These are phyloP conservation scores for Puccinia hordei DNA, from an alignment of 1,284 basidiomycete genomes.

Conservation along the genomic window DNA sequence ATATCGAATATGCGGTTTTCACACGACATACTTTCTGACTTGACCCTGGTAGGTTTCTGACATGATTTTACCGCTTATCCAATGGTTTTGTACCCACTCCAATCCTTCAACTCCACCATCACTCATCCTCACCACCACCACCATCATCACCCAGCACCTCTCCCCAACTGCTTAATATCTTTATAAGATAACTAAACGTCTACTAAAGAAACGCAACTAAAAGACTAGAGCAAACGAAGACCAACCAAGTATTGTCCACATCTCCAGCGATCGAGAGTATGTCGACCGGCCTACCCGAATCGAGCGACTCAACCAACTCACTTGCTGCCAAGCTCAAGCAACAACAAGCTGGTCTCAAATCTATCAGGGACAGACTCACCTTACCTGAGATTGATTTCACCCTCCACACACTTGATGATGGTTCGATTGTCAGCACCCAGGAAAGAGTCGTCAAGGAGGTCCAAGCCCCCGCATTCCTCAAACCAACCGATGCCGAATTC, in stretches of 20 bases:
- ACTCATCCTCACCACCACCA: too few relatives aligned
- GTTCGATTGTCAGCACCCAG: conserved; percentile 78
- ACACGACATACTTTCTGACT: not conserved
- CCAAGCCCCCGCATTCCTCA: conserved; percentile 89
- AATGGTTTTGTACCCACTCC: not conserved
- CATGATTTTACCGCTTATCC: too few relatives aligned
- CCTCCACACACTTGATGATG: conserved; percentile 68
- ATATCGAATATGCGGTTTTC: too few relatives aligned
- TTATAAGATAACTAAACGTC: not conserved
- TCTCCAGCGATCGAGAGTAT: conserved; percentile 16
- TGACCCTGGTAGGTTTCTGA: not conserved
- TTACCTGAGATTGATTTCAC: conserved; percentile 80
- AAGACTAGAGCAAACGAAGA: not conserved
- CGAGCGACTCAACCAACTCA: conserved; percentile 16
- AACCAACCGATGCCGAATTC: conserved; percentile 91
- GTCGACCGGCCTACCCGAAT: conserved; percentile 43
- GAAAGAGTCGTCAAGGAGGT: conserved; percentile 87
- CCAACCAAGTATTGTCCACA: not conserved
- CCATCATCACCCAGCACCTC: not conserved
- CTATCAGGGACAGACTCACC: conserved; percentile 62
- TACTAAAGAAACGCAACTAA: not conserved
- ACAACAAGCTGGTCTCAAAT: conserved; percentile 51
- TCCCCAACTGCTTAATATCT: not conserved
- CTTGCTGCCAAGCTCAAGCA: conserved; percentile 48
- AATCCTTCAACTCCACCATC: not conserved